These are phyloP conservation scores for Xylaria sp. DNA, from an alignment of 495 filamentous ascomycete species.

Conservation along the genomic window DNA sequence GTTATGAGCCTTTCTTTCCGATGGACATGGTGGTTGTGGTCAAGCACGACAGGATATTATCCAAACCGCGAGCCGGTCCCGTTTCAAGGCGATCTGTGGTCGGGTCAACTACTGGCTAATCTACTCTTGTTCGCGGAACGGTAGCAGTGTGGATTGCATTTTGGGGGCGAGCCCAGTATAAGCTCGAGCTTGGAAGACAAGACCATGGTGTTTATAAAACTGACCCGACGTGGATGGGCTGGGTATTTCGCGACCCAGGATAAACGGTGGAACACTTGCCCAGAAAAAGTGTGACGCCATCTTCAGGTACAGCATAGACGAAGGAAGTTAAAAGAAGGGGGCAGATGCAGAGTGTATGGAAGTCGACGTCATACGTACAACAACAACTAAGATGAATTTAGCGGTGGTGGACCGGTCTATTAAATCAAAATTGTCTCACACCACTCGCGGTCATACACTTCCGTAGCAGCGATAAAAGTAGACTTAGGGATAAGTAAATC, in stretches of 20 bases:
- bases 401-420: constrained; percentile 10
- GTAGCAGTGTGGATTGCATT: background rate
- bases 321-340: constrained; percentile 10
- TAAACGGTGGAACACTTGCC: constrained; percentile 19
- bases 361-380: constrained; percentile 29
- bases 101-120: background rate
- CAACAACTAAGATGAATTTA: constrained; percentile 4
- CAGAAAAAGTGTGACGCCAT: constrained; percentile 4
- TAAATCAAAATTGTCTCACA: background rate
- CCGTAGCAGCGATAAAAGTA: background rate
- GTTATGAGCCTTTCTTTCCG: background rate
- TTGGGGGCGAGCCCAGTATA: background rate
- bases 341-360: background rate
- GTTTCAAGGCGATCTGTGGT: background rate
- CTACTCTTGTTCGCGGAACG: background rate
- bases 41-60: background rate
- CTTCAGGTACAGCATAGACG: background rate
- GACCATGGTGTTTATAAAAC: background rate
- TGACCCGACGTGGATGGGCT: background rate
- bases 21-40: constrained; percentile 9
- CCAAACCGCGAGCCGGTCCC: background rate
- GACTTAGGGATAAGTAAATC: no score
- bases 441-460: background rate
- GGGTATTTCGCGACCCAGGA: background rate
- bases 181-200: background rate